Evolutionary conservation across 257 asterid species (phyloP).

Genomic region (Lantana camara): DNA sequence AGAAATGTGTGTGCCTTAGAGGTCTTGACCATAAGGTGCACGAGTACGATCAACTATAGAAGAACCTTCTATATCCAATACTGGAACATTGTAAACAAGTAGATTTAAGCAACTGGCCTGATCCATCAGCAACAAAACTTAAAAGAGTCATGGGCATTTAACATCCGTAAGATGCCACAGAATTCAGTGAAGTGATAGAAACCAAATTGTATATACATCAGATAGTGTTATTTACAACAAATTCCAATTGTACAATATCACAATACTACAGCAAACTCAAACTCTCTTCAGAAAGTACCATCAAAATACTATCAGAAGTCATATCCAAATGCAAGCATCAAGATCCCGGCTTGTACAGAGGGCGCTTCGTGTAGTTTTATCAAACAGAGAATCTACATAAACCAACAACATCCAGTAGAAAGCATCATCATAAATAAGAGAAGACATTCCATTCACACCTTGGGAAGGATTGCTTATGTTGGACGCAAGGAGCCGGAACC

Average conservation of each 20-base stretch:
- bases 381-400: not conserved
- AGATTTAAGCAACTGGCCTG: too few relatives aligned
- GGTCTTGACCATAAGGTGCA: too few relatives aligned
- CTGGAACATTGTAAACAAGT: too few relatives aligned
- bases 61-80: too few relatives aligned
- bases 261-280: not conserved
- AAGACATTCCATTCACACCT: constrained; percentile 9
- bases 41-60: too few relatives aligned
- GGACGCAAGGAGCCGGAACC: constrained; percentile 44
- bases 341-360: not conserved
- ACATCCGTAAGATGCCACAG: too few relatives aligned
- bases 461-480: constrained; percentile 33
- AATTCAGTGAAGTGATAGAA: too few relatives aligned
- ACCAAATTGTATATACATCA: not conserved
- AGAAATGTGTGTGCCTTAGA: too few relatives aligned
- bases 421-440: not conserved
- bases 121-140: too few relatives aligned
- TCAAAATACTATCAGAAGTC: not conserved
- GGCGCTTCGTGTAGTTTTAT: constrained; percentile 5
- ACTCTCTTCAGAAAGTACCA: constrained; percentile 4
- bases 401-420: constrained; percentile 5
- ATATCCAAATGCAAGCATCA: not conserved
- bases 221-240: not conserved
- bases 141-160: too few relatives aligned
- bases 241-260: not conserved